Base-by-base conservation (phyloP, 2,329 filamentous ascomycete genomes). In the Zymoseptoria passerinii region DNA sequence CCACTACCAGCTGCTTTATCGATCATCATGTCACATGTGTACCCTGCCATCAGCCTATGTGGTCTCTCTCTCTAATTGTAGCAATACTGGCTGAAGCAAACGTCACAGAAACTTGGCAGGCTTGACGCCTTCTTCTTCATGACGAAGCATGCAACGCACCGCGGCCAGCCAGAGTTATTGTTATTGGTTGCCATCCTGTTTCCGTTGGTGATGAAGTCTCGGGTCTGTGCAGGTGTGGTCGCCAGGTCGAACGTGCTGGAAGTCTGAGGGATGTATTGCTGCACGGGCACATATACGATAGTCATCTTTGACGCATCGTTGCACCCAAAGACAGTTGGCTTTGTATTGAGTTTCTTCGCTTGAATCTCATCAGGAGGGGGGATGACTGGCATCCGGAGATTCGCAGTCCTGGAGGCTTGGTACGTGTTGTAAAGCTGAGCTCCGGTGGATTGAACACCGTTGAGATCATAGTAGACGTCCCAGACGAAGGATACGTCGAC, bases 11-110 rank as follows among this genome's bases (percentile, higher is more conserved):
- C 23, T 23, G 23, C 23, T 23, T 23, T 4, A 23, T 3, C 23
- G 23, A 23, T 23, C 23, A 23, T 23, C 4, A 4, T 23, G 23
- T 23, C 23, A 2, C 2, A 23, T 23, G n/a, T 23, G 23, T 23
- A 23, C 23, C 23, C 2, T 3, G 23, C 23, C 23, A 23, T 4
- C 23, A 23, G 23, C 23, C 23, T 23, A 23, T 23, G 23, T 23
- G 2, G 23, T 13, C 16, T n/a, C n/a, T 16, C 35, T 44, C 16
- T 7, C 23, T 62, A 50, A 27, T 61, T 56, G 49, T 50, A 56
- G 28, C 54, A 56, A 18, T 56, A 56, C 54, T 56, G 35, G 8
- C 13, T 19, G 20, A 51, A 48, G 20, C 40, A 56, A 40, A 13
- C 48, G 18, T 51, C 18, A 19, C 54, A 56, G n/a, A 29, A 40